These are phyloP conservation scores for Trifolium pratense DNA, from an alignment of 306 rosid genomes.

Conservation along the genomic window DNA sequence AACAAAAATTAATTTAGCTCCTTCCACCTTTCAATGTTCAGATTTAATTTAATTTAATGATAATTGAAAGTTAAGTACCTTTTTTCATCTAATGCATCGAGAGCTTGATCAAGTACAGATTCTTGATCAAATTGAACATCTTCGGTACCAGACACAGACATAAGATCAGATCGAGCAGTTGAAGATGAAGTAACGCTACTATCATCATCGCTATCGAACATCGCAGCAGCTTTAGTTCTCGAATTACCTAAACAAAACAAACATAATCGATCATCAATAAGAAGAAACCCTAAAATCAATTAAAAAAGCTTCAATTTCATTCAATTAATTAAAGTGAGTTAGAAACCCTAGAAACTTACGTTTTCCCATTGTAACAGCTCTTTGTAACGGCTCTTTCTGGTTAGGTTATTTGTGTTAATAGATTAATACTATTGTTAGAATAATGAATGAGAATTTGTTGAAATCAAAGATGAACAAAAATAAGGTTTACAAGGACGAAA, in stretches of 20 bases:
- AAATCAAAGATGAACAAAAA: conserved; percentile 38
- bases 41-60: conserved; percentile 5
- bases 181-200: conserved; percentile 87
- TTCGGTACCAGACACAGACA: conserved; percentile 60
- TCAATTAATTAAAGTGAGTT: too few species aligned
- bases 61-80: conserved; percentile 50
- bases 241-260: conserved; percentile 59
- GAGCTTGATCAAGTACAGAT: conserved; percentile 80
- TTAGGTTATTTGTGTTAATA: neutral
- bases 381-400: conserved; percentile 36
- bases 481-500: conserved; percentile 36
- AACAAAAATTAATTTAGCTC: neutral
- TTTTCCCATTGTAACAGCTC: conserved; percentile 75
- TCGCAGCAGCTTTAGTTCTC: conserved; percentile 73
- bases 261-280: neutral
- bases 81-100: conserved; percentile 83
- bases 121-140: conserved; percentile 71
- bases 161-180: conserved; percentile 65
- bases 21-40: conserved; percentile 26
- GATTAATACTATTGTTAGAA: conserved; percentile 41
- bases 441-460: conserved; percentile 50
- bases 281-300: neutral
- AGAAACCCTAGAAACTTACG: conserved; percentile 60
- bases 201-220: conserved; percentile 81
- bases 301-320: neutral